Evolutionary conservation across 345 rosid genomes (phyloP).

Genomic region (Salix arbutifolia): DNA sequence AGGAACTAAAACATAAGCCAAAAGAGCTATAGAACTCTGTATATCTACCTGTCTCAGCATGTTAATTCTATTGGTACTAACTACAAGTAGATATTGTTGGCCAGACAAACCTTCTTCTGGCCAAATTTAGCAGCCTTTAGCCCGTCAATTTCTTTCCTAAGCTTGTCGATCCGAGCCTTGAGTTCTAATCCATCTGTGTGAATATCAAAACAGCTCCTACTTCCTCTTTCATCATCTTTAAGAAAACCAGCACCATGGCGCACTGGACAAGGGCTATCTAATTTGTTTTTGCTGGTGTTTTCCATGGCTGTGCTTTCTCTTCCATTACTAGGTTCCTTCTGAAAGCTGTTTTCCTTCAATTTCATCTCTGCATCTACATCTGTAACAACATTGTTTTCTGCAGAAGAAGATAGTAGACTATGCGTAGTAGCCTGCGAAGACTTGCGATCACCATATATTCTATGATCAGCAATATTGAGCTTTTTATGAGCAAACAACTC

Average conservation of each 20-base stretch:
- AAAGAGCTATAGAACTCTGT: not conserved
- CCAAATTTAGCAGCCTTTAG: conserved; percentile 18
- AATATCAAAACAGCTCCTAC: not conserved
- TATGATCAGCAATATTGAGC: not conserved
- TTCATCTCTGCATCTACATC: not conserved
- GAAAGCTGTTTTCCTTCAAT: conserved; percentile 18
- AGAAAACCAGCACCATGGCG: not conserved
- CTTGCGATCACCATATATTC: not conserved
- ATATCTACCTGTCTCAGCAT: not conserved
- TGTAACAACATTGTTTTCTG: not conserved
- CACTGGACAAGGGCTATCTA: not conserved
- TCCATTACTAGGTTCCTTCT: not conserved
- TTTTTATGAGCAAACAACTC: not conserved
- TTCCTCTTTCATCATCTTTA: not conserved
- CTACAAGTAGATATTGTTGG: not conserved
- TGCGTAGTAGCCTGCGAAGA: not conserved
- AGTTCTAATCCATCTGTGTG: conserved; percentile 14
- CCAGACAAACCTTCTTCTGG: not conserved
- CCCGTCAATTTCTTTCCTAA: conserved; percentile 20
- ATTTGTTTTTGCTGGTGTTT: not conserved
- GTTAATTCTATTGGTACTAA: not conserved
- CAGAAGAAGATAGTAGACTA: not conserved
- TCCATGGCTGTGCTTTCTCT: not conserved
- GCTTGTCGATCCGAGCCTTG: conserved; percentile 24
- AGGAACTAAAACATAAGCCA: not conserved